Evolutionary conservation across 2,329 filamentous ascomycete genomes (phyloP), one percentile per base, ranked within the genome.

Genomic region (Pseudocercospora vitis): DNA sequence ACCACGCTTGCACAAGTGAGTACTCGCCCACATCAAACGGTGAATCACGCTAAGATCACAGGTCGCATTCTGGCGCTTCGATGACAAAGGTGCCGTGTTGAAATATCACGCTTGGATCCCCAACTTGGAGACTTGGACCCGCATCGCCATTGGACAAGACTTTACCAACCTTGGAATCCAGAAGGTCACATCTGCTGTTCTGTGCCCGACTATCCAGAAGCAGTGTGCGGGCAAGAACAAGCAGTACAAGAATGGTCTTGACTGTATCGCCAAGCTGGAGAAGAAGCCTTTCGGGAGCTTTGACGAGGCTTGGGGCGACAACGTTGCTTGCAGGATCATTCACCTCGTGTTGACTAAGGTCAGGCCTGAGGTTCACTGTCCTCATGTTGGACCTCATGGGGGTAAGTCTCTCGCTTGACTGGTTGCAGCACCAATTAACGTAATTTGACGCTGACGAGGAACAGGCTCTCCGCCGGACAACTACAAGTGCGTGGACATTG

Each of bases 51-150:
- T 28, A 9, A 26, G n/a, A 18, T 12, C 2, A 4, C 19, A 64
- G 58, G 50, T 76, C 9, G 73, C 74, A 0, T 80, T 78, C 57
- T 79, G 76, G 75, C 71, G 70, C 23, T 75, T 80, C 52, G 74
- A 78, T 54, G 65, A 73, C 3, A 52, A 67, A 2, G 76, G 77
- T 33, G 70, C 67, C n/a, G 74, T 77, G 5, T 52, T 70, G 3
- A 68, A 72, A 21, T 77, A 76, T 56, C 73, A 78, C 58, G 73
- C 74, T n/a, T 75, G 70, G 67, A 71, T 77, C 16, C 71, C 73
- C 3, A 74, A 73, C 28, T 64, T 78, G 16, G 67, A 71, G 52
- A 58, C 64, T 46, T 76, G 72, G 71, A 66, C 70, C 12, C 28
- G 42, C 21, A 58, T 67, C n/a, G 51, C 63, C 14, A 65, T 64